Evolutionary conservation across 1,284 basidiomycete species (phyloP), one percentile per base, ranked within the genome.

Genomic region (Cutaneotrichosporon sp.): DNA sequence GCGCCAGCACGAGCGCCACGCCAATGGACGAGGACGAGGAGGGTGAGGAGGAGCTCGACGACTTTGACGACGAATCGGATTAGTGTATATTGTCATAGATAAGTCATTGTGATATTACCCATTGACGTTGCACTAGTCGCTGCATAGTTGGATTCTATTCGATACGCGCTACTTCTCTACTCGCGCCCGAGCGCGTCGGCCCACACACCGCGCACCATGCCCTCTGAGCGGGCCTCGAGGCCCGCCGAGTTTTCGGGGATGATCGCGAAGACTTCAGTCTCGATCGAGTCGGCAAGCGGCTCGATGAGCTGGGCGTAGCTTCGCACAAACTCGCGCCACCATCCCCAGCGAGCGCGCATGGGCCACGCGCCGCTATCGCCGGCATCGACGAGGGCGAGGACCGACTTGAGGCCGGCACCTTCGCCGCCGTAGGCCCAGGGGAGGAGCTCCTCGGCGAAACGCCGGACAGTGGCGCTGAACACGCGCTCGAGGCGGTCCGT

Each of bases 321-420:
- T 60, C 80, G 66, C 52, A 79, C 70, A 69, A 77, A 80, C 65
- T 81, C 75, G 57, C 73, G 72, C 64, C 70, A 80, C 77, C 78
- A 81, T 0, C 77, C 79, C 52, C 65, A 73, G 26, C 71, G 70
- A 5, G 75, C 75, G 60, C 77, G 63, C 14, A 73, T 70, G 26
- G 71, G 65, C 78, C 78, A 80, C 26, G 66, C 69, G 32, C 72
- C 75, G 11, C 72, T 69, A 64, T 74, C 73, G 13, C 73, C 76
- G 26, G 68, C 69, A 47, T 76, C 75, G 9, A 75, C 58, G 6
- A 78, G 68, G 32, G 69, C 70, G 51, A 78, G 67, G 2, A 77
- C 75, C 10, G 69, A 65, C 60, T 73, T 74, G 55, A 80, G 68
- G 11, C 76, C 77, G 52, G 65, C 65, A 46, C 63, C 63, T 30